Evolutionary conservation across 2,329 filamentous ascomycete species (phyloP).

Genomic region (Diaporthe vexans): DNA sequence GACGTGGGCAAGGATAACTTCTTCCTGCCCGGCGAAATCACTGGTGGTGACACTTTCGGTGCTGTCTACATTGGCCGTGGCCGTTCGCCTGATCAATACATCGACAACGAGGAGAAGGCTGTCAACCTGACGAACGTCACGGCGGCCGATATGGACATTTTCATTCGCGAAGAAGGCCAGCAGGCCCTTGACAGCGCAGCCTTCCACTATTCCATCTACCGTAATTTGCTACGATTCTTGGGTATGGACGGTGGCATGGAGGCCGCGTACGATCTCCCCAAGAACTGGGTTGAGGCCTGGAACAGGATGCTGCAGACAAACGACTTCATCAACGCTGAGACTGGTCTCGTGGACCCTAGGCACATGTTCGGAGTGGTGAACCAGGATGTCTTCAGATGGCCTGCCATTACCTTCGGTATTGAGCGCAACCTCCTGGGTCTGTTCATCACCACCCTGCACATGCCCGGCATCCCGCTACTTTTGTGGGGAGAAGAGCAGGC

Average conservation of each 20-base stretch:
- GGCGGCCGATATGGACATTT: constrained; percentile 48
- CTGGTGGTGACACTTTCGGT: constrained; percentile 71
- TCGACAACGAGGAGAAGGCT: constrained; percentile 40
- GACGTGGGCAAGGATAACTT: constrained; percentile 72
- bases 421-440: constrained; percentile 67
- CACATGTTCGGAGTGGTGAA: constrained; percentile 76
- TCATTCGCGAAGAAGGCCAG: constrained; percentile 69
- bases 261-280: constrained; percentile 50
- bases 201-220: constrained; percentile 56
- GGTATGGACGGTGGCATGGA: constrained; percentile 51
- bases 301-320: constrained; percentile 69
- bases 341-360: constrained; percentile 72
- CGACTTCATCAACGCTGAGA: constrained; percentile 72
- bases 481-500: constrained; percentile 78
- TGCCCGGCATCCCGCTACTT: constrained; percentile 52
- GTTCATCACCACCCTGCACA: constrained; percentile 68
- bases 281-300: constrained; percentile 64
- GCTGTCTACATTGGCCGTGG: constrained; percentile 73
- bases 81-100: constrained; percentile 55
- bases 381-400: constrained; percentile 77
- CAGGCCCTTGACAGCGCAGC: constrained; percentile 60
- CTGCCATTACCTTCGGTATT: constrained; percentile 68
- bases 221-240: constrained; percentile 49
- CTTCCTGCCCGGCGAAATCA: constrained; percentile 74
- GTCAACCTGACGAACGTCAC: constrained; percentile 42